A percentile compares a stretch with the other conserved stretches of the same genome.
Evolutionary conservation across 352 stramenopile species (phyloP).

Genomic region (Phytopythium aichiense): DNA sequence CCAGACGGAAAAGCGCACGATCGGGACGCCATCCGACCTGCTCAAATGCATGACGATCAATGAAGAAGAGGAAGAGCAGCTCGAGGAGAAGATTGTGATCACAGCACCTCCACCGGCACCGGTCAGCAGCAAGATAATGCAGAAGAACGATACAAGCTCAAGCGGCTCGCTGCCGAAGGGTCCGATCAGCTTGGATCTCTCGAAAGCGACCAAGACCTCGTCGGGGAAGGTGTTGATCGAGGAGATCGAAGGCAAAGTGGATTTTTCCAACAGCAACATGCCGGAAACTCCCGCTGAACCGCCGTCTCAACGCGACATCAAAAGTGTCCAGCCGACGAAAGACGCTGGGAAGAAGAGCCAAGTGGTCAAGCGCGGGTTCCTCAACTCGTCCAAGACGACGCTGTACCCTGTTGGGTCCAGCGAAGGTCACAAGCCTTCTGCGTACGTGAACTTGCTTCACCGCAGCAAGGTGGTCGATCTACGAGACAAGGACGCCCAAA

Average conservation of each 20-base stretch:
- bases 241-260: conserved; percentile 15
- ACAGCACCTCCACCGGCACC: background rate
- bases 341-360: conserved; percentile 12
- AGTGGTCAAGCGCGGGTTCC: conserved; percentile 73
- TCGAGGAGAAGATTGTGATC: conserved; percentile 8
- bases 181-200: conserved; percentile 3
- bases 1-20: conserved; percentile 15
- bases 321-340: background rate
- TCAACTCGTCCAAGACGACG: conserved; percentile 53
- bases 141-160: background rate
- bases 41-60: conserved; percentile 46
- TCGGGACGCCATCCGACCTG: conserved; percentile 44
- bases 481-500: conserved; percentile 25
- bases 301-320: conserved; percentile 1
- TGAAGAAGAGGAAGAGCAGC: conserved; percentile 14
- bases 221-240: conserved; percentile 39
- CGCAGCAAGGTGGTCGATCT: conserved; percentile 82
- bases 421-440: conserved; percentile 55
- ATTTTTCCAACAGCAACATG: background rate
- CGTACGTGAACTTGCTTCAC: conserved; percentile 76
- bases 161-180: conserved; percentile 2
- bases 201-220: background rate
- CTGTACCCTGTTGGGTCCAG: conserved; percentile 72
- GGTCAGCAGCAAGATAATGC: background rate
- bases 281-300: background rate